phyloP scores from a whole-genome alignment of 306 rosid genomes.

The Dryas octopetala region DNA sequence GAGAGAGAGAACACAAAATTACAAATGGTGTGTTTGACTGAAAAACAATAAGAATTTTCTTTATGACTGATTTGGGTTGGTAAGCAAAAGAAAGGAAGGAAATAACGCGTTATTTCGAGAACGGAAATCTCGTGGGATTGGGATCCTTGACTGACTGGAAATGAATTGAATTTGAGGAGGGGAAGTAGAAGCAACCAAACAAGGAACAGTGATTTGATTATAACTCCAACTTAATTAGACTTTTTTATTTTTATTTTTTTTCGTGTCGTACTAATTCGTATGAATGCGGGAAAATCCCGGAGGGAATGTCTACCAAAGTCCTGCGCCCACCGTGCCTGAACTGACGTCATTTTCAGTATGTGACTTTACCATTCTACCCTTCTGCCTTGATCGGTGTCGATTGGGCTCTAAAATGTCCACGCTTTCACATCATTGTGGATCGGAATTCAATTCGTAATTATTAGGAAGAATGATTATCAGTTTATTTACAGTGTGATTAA shows the following conservation, averaged over 20 bases:
- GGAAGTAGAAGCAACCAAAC: neutral
- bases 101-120: conserved; percentile 30
- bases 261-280: neutral
- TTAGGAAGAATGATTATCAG: no score
- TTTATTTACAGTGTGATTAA: no score
- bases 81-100: neutral
- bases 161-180: conserved; percentile 7
- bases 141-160: conserved; percentile 8
- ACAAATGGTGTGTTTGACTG: conserved; percentile 10
- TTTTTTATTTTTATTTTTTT: no score
- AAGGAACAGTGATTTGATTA: neutral
- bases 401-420: no score
- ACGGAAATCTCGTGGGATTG: conserved; percentile 29
- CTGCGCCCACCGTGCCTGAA: conserved; percentile 28
- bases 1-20: neutral
- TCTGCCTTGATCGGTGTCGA: no score
- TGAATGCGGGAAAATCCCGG: conserved; percentile 12
- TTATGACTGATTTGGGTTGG: conserved; percentile 16
- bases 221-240: neutral
- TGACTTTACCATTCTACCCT: no score
- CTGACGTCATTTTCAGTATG: conserved; percentile 7
- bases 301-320: conserved; percentile 17
- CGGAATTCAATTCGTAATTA: no score
- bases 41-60: conserved; percentile 23
- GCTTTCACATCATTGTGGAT: no score